Conservation (phyloP, 441 rosid genomes). For the Jatropha podagrica region DNA sequence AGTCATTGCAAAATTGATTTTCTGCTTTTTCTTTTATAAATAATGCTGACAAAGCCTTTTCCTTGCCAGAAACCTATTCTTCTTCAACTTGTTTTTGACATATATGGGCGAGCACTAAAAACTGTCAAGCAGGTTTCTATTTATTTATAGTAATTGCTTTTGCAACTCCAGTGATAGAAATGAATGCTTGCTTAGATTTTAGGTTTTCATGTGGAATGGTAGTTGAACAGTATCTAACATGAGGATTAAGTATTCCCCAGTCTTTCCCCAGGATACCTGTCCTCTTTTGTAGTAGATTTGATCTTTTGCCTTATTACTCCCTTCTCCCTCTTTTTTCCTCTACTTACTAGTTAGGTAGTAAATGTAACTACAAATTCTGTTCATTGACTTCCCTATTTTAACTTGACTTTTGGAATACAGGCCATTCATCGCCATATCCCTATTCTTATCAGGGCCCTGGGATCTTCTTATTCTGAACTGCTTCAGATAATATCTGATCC, state of each 20-base stretch:
- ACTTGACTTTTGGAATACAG: slow-evolving; percentile 38
- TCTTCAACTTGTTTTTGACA: slow-evolving; percentile 80
- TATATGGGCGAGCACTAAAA: slow-evolving; percentile 79
- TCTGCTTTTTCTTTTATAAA: neutral
- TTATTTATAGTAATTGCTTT: slow-evolving; percentile 13
- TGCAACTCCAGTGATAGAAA: neutral
- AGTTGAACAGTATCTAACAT: neutral
- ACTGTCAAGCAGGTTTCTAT: slow-evolving; percentile 76
- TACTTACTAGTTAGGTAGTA: neutral
- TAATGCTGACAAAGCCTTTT: slow-evolving; percentile 27
- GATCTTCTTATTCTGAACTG: slow-evolving; percentile 81
- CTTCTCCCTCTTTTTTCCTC: neutral
- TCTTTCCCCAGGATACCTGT: neutral
- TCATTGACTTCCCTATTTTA: neutral
- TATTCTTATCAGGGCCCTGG: slow-evolving; percentile 73
- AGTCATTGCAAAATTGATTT: slow-evolving; percentile 11
- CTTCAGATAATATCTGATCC: slow-evolving; percentile 89
- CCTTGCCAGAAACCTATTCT: slow-evolving; percentile 81
- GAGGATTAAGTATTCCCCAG: neutral
- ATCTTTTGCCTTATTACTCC: neutral
- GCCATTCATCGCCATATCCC: slow-evolving; percentile 97
- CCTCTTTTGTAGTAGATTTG: neutral
- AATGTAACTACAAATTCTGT: neutral
- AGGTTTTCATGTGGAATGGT: neutral
- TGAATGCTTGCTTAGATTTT: slow-evolving; percentile 1